Evolutionary conservation across 768 basidiomycete species (phyloP), one percentile per base, ranked within the genome.

Genomic region (Sarcomyxa edulis): DNA sequence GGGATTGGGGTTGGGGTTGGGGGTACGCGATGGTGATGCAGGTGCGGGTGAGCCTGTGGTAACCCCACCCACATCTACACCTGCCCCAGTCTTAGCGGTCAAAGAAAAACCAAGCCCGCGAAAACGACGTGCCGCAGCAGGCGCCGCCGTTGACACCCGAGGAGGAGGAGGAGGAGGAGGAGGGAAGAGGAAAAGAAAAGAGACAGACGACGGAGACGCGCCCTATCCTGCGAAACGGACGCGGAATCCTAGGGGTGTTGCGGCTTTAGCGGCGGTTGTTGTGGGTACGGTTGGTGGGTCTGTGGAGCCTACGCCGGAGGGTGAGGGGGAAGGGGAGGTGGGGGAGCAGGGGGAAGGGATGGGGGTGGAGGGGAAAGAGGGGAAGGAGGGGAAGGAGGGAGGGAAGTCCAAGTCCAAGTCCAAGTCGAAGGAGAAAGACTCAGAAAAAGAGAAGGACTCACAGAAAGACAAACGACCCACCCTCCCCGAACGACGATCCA

Each of bases 171-270:
- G 35, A 42, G 67, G 67, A 7, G 66, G 66, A 2, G 68, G 67
- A 19, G 66, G 61, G 10, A 80, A 77, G 53, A 64, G 82, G 38
- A 79, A 71, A 52, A 65, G 81, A 15, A 78, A 64, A 50, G 79
- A 81, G 22, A 56, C 51, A 6, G 81, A 83, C 30, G 79, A 81
- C 32, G 74, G 71, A 9, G 80, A 84, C 45, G 68, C 73, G 1
- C 72, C 75, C n/a, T 84, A 82, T 50, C 81, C 82, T n/a, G 76
- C 81, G 8, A 84, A 82, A 58, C 70, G 79, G 18, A 66, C 76
- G 14, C 71, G 81, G 19, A 62, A 69, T 39, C 69, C 77, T 5
- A 60, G 81, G 43, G 68, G 67, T 16, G 52, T 51, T 10, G 56
- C 56, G 39, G 33, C 10, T 18, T 18, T 19, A 22, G 26, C 34